These are phyloP conservation scores for Syzygium oleosum DNA, from an alignment of 345 rosid genomes.

Conservation along the genomic window DNA sequence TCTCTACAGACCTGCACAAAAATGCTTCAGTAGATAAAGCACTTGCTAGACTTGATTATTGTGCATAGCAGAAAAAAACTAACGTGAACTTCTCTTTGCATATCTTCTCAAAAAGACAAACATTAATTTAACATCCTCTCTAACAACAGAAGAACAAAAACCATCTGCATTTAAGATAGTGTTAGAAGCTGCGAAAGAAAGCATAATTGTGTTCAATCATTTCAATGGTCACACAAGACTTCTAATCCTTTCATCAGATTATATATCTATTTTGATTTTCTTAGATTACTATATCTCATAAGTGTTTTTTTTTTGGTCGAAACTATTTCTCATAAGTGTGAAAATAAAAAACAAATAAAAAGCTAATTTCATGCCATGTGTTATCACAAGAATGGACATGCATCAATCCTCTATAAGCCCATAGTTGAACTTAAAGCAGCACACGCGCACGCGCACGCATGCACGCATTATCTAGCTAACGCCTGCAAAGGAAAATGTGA, in stretches of 20 bases:
- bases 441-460: neutral
- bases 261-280: neutral
- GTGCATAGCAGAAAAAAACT: neutral
- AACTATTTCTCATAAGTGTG: neutral
- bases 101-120: neutral
- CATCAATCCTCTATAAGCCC: neutral
- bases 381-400: neutral
- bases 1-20: constrained; percentile 77
- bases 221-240: neutral
- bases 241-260: neutral
- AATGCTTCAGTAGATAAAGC: neutral
- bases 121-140: neutral
- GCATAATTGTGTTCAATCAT: neutral
- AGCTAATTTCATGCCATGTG: neutral
- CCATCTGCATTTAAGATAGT: neutral
- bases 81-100: neutral
- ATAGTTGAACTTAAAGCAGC: neutral
- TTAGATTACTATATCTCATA: neutral
- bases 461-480: neutral
- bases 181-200: neutral
- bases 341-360: neutral
- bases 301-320: no score
- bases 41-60: neutral
- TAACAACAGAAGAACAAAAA: neutral
- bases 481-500: neutral